Evolutionary conservation across 352 stramenopile species (phyloP).

Genomic region (Phytophthora rubi): DNA sequence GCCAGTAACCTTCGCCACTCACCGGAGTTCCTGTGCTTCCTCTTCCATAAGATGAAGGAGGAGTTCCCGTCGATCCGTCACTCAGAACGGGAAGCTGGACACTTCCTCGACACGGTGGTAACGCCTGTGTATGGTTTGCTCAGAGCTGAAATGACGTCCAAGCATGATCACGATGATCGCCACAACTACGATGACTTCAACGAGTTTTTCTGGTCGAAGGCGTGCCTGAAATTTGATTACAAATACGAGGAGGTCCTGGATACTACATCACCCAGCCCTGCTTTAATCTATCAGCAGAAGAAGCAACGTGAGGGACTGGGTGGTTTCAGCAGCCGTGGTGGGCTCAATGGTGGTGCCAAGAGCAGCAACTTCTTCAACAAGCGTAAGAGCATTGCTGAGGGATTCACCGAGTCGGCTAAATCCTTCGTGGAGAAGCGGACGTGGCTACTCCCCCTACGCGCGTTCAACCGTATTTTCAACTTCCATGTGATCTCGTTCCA

Average conservation of each 20-base stretch:
- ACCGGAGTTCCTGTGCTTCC: conserved; percentile 97
- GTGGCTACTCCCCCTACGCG: conserved; percentile 95
- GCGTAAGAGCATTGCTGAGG: conserved; percentile 89
- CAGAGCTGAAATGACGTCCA: conserved; percentile 87
- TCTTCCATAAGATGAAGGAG: conserved; percentile 97
- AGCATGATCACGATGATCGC: conserved; percentile 93
- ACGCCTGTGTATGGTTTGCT: conserved; percentile 94
- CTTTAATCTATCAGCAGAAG: conserved; percentile 60
- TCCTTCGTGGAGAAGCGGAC: conserved; percentile 98
- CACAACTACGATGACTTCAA: conserved; percentile 99
- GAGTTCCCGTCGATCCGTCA: conserved; percentile 79
- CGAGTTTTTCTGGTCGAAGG: conserved; percentile 99
- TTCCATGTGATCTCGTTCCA: conserved; percentile 98
- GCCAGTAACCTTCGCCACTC: conserved; percentile 97
- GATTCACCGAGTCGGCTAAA: conserved; percentile 92
- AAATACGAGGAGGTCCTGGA: conserved; percentile 89
- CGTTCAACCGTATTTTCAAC: conserved; percentile 96
- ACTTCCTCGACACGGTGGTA: conserved; percentile 98
- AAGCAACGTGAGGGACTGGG: conserved; percentile 45
- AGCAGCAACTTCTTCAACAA: conserved; percentile 46
- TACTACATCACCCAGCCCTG: conserved; percentile 63
- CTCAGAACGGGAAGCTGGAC: conserved; percentile 89
- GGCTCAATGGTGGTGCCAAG: conserved; percentile 32
- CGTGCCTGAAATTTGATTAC: conserved; percentile 96
- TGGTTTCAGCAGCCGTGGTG: conserved; percentile 35